phyloP scores from a whole-genome alignment of 768 basidiomycete species.

The Rubroboletus pulcherrimus region DNA sequence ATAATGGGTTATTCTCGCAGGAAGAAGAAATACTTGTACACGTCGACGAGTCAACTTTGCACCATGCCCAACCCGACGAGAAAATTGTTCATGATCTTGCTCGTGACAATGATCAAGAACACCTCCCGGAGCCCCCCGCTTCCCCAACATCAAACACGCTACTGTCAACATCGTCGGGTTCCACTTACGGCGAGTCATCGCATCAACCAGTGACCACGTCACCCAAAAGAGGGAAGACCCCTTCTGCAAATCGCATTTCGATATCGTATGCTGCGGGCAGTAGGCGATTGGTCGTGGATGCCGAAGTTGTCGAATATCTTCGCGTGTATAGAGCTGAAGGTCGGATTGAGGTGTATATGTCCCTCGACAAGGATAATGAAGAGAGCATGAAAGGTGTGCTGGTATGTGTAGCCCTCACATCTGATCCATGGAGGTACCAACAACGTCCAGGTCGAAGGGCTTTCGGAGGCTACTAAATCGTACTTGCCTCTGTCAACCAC shows the following conservation, averaged over 20 bases:
- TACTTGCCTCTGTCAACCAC: conserved; percentile 58
- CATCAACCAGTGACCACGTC: conserved; percentile 27
- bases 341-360: conserved; percentile 77
- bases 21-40: conserved; percentile 23
- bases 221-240: conserved; percentile 41
- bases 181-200: conserved; percentile 44
- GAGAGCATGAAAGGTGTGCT: conserved; percentile 68
- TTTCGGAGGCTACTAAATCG: conserved; percentile 67
- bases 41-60: conserved; percentile 22
- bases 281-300: conserved; percentile 82
- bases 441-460: conserved; percentile 59
- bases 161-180: conserved; percentile 30
- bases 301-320: conserved; percentile 78
- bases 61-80: conserved; percentile 12
- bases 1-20: conserved; percentile 26
- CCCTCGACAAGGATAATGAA: conserved; percentile 51
- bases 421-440: conserved; percentile 7
- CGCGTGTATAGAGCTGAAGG: conserved; percentile 80
- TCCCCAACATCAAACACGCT: conserved; percentile 54
- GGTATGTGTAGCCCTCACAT: conserved; percentile 43
- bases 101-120: conserved; percentile 36
- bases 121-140: conserved; percentile 56
- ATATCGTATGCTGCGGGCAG: conserved; percentile 92
- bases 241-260: conserved; percentile 84
- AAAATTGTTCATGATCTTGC: conserved; percentile 13